phyloP scores from a whole-genome alignment of 169 alveolate species.

The Ichthyophthirius multifiliis region DNA sequence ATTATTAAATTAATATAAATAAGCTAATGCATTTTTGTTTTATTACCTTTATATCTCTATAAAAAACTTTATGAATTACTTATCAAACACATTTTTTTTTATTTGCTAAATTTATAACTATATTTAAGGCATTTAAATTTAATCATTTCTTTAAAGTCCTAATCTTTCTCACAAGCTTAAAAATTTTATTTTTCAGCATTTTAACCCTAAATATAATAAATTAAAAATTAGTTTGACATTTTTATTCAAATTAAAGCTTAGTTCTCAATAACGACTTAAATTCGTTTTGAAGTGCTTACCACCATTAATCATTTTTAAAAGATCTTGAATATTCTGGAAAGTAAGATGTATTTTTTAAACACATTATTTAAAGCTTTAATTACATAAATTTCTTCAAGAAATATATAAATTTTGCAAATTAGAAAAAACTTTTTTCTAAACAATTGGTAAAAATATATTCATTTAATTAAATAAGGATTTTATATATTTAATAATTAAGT shows the following conservation, averaged over 20 bases:
- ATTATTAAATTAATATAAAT: slow-evolving; percentile 28
- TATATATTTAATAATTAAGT: slow-evolving; percentile 22
- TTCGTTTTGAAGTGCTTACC: slow-evolving; percentile 34
- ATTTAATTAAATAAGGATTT: slow-evolving; percentile 22
- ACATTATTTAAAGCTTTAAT: not conserved
- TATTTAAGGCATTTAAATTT: slow-evolving; percentile 16
- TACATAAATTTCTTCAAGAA: slow-evolving; percentile 1
- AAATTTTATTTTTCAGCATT: slow-evolving; percentile 22
- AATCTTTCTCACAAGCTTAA: not conserved
- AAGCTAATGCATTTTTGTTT: slow-evolving; percentile 17
- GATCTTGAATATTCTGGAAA: slow-evolving; percentile 10
- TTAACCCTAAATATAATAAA: slow-evolving; percentile 8
- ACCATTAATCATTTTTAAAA: slow-evolving; percentile 27
- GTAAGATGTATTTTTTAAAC: slow-evolving; percentile 11
- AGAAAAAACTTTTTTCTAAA: not conserved
- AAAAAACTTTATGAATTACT: slow-evolving; percentile 12
- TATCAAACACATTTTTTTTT: slow-evolving; percentile 3
- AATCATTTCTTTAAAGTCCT: not conserved
- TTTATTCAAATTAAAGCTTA: slow-evolving; percentile 27
- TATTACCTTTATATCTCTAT: not conserved
- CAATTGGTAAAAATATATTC: not conserved
- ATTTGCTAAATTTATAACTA: slow-evolving; percentile 18
- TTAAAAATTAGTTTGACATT: not conserved
- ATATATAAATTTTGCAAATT: not conserved
- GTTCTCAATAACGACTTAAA: slow-evolving; percentile 3